Base-by-base conservation (phyloP, 352 stramenopile species). In the Phytophthora kernoviae region DNA sequence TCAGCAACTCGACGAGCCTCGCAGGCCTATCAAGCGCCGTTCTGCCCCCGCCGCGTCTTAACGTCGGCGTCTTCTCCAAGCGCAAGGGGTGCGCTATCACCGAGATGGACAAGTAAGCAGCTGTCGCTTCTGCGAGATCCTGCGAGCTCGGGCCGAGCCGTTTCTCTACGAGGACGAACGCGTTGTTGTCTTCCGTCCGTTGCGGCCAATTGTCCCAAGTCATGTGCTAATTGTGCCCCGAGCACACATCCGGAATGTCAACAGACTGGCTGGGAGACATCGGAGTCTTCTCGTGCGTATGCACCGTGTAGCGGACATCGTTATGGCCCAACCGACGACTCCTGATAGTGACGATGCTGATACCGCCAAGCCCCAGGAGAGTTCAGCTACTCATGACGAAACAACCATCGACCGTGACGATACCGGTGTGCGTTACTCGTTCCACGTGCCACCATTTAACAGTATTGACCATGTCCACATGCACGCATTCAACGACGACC, bases 401-500 rank as follows among this genome's bases (percentile, higher is more conserved):
- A 39, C 33, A n/a, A 8, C 33, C 11, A 8, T 2, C 18, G 26
- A 62, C 18, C 11, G n/a, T 3, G 42, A 58, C n/a, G 51, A 58
- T 34, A 58, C 59, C 10, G 44, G 30, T 1, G 65, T 88, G 20
- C 84, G 80, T 20, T 86, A 87, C 36, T 89, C 73, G 32, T 88
- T 90, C 55, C 62, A 73, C 26, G 56, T 75, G 33, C 86, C 86
- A 18, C 86, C 86, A 9, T 93, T 93, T 60, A 95, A 95, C 73
- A 91, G 79, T 61, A 95, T 93, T 58, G 86, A 95, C 65, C 86
- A 95, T 61, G 82, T 95, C 24, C 86, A 95, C 66, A 93, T 95
- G 84, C 86, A 95, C 65, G 84, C 81, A 22, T 93, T 95, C 61
- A 64, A 54, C 24, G 67, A 81, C 45, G 68, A 77, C 27, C 54